These are phyloP conservation scores for Tolypocladium tundrense DNA, from an alignment of 2,329 filamentous ascomycete species.

Conservation along the genomic window DNA sequence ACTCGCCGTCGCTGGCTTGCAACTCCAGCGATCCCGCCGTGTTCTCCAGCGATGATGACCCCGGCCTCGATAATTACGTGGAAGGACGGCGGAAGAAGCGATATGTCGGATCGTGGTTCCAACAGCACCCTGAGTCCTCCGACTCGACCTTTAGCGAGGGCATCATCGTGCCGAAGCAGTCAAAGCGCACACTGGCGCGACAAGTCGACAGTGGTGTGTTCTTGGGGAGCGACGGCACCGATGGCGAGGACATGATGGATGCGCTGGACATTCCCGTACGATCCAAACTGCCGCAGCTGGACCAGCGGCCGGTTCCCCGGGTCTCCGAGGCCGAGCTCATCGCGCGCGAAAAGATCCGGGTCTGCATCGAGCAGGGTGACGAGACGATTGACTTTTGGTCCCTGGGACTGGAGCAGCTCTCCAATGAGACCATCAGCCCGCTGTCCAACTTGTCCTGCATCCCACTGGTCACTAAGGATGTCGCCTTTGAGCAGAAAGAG, in stretches of 20 bases:
- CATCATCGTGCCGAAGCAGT: conserved; percentile 19
- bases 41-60: conserved; percentile 65
- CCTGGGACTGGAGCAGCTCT: conserved; percentile 40
- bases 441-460: conserved; percentile 45
- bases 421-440: conserved; percentile 45
- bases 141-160: conserved; percentile 36
- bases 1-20: conserved; percentile 23
- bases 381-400: conserved; percentile 54
- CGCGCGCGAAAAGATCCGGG: conserved; percentile 35
- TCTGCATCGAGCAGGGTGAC: conserved; percentile 46
- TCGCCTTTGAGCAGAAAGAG: conserved; percentile 48
- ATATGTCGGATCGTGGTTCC: conserved; percentile 59
- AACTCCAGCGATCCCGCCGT: conserved; percentile 62
- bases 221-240: conserved; percentile 50
- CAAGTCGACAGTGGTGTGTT: conserved; percentile 61
- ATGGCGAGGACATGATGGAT: conserved; percentile 30
- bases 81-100: conserved; percentile 48
- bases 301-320: conserved; percentile 16
- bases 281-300: conserved; percentile 27
- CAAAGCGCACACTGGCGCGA: conserved; percentile 43
- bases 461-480: conserved; percentile 42
- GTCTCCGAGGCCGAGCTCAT: conserved; percentile 30
- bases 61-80: conserved; percentile 54
- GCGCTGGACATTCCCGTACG: conserved; percentile 18
- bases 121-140: conserved; percentile 42